phyloP scores from a whole-genome alignment of 768 basidiomycete species.

The Mycena belliarum region DNA sequence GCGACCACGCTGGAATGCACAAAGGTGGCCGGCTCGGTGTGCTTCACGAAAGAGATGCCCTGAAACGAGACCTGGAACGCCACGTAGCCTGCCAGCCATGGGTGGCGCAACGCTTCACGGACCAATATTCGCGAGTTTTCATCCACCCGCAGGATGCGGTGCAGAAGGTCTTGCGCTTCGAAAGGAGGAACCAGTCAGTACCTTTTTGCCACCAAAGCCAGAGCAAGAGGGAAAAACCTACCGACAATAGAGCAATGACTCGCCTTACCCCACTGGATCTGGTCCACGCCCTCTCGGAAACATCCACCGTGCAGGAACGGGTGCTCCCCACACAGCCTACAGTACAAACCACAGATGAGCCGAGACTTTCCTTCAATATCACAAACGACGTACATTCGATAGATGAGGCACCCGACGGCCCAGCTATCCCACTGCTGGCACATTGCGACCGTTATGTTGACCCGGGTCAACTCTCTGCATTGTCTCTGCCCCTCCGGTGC shows the following conservation, averaged over 20 bases:
- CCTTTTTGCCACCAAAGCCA: neutral
- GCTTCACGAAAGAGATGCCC: neutral
- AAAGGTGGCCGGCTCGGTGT: too few species aligned
- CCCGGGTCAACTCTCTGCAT: neutral
- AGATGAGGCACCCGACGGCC: conserved; percentile 2
- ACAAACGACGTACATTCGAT: neutral
- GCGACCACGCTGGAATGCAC: too few species aligned
- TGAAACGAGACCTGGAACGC: neutral
- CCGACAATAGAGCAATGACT: too few species aligned
- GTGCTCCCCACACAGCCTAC: neutral
- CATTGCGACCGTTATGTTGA: neutral
- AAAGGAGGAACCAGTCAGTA: neutral
- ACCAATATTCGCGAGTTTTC: neutral
- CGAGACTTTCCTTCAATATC: neutral
- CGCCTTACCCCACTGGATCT: too few species aligned
- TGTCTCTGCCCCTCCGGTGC: conserved; percentile 1
- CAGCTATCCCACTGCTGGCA: conserved; percentile 5
- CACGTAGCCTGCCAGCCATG: neutral
- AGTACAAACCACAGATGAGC: neutral
- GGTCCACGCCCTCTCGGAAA: too few species aligned
- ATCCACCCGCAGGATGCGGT: neutral
- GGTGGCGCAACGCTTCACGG: neutral
- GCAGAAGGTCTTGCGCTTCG: neutral
- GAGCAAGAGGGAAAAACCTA: neutral
- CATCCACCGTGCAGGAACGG: neutral